Conservation (phyloP, 768 basidiomycete genomes). For the Trametes gibbosa region DNA sequence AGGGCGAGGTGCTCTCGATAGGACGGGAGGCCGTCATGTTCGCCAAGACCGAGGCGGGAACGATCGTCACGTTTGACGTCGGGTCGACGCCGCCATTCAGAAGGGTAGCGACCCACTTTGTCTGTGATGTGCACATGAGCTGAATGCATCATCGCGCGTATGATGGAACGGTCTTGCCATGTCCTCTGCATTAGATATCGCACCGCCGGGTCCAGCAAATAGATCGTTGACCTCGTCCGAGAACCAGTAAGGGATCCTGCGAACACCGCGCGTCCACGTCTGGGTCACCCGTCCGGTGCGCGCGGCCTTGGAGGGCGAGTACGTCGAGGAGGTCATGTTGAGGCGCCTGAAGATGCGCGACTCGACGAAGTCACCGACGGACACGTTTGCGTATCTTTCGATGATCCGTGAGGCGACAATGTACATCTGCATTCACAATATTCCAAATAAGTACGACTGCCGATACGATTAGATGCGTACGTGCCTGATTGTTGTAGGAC, state of each 20-base stretch:
- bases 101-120: conserved; percentile 37
- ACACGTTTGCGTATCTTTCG: conserved; percentile 29
- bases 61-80: conserved; percentile 30
- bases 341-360: conserved; percentile 41
- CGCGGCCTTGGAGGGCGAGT: conserved; percentile 34
- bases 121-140: conserved; percentile 23
- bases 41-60: conserved; percentile 32
- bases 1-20: conserved; percentile 17
- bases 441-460: too few species aligned
- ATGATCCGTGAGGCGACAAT: conserved; percentile 34
- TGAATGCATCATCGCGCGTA: too few species aligned
- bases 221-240: conserved; percentile 27
- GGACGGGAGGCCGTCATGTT: conserved; percentile 33
- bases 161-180: conserved; percentile 31
- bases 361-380: conserved; percentile 39
- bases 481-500: conserved; percentile 40
- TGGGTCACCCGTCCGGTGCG: conserved; percentile 33
- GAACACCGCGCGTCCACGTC: conserved; percentile 31
- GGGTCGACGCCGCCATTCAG: conserved; percentile 37
- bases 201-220: conserved; percentile 39
- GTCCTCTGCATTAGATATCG: conserved; percentile 42
- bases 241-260: conserved; percentile 35
- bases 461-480: too few species aligned
- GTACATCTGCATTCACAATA: conserved; percentile 40
- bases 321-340: conserved; percentile 41